Conservation (phyloP, 75 land plant genomes). For the Pinus albicaulis region DNA sequence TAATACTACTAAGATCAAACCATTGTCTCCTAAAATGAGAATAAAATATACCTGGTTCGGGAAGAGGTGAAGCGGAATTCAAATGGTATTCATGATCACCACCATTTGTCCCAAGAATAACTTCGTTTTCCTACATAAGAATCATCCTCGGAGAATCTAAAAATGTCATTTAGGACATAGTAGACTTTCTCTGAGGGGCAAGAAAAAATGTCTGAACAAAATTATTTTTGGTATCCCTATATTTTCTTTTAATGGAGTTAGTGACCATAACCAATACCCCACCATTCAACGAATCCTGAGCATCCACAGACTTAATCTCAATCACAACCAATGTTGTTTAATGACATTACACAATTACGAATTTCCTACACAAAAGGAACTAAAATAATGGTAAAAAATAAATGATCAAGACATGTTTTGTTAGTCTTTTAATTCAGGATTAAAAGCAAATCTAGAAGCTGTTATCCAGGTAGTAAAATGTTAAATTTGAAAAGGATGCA, state of each 20-base stretch:
- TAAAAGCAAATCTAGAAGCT: neutral
- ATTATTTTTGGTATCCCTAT: slow-evolving; percentile 36
- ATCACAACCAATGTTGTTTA: slow-evolving; percentile 38
- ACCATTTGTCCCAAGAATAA: slow-evolving; percentile 17
- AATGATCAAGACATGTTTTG: neutral
- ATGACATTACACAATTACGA: slow-evolving; percentile 54
- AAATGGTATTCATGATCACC: slow-evolving; percentile 25
- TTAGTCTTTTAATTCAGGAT: neutral
- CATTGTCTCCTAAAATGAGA: neutral
- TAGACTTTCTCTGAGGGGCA: slow-evolving; percentile 88
- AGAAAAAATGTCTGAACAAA: slow-evolving; percentile 82
- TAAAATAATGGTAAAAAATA: neutral
- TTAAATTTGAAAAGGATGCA: too few species aligned
- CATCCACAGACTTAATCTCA: slow-evolving; percentile 73
- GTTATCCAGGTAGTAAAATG: neutral
- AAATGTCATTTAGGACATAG: slow-evolving; percentile 79
- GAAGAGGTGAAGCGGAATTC: slow-evolving; percentile 16
- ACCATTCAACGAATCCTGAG: slow-evolving; percentile 61
- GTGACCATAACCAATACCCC: slow-evolving; percentile 76
- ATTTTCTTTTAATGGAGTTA: slow-evolving; percentile 47
- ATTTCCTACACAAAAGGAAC: slow-evolving; percentile 60
- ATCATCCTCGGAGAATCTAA: slow-evolving; percentile 65
- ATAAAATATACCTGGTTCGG: slow-evolving; percentile 39
- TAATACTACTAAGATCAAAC: neutral
- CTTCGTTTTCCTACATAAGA: slow-evolving; percentile 22